Conservation (phyloP, 208 protist genomes). For the Acanthamoeba castellanii region DNA sequence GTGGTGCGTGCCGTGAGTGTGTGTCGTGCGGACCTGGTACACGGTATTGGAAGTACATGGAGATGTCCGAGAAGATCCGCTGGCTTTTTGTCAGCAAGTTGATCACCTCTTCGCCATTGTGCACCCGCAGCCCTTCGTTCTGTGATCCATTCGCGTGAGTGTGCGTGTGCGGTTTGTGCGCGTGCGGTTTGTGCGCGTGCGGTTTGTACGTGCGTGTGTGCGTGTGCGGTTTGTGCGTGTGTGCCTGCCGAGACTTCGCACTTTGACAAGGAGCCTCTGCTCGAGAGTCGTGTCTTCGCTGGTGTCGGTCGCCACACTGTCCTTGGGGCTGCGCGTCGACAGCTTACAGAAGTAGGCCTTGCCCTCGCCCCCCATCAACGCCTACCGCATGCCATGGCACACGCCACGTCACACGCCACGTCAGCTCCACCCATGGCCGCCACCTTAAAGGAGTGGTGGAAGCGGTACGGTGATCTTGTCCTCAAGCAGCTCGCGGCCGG, state of each 20-base stretch:
- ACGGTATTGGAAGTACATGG: slow-evolving; percentile 44
- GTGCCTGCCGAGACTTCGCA: background rate
- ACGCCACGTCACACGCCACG: background rate
- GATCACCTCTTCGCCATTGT: slow-evolving; percentile 35
- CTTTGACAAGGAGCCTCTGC: background rate
- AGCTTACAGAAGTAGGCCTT: slow-evolving; percentile 30
- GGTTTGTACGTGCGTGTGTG: background rate
- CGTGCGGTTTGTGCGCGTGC: no score
- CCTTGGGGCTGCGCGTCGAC: slow-evolving; percentile 53
- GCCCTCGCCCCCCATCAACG: background rate
- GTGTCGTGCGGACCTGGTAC: background rate
- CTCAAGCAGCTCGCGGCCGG: slow-evolving; percentile 21
- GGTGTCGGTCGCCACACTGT: background rate
- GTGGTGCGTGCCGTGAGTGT: no score
- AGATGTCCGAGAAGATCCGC: slow-evolving; percentile 15
- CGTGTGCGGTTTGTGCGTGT: background rate
- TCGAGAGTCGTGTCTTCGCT: background rate
- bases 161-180: no score
- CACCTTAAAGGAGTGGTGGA: no score
- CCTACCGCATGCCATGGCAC: no score
- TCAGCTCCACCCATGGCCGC: background rate
- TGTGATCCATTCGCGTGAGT: background rate
- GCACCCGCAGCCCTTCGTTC: slow-evolving; percentile 10
- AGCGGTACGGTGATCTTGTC: slow-evolving; percentile 4
- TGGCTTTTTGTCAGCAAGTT: slow-evolving; percentile 40